Conservation (phyloP, 495 filamentous ascomycete genomes). For the Penicillium argentinense region DNA sequence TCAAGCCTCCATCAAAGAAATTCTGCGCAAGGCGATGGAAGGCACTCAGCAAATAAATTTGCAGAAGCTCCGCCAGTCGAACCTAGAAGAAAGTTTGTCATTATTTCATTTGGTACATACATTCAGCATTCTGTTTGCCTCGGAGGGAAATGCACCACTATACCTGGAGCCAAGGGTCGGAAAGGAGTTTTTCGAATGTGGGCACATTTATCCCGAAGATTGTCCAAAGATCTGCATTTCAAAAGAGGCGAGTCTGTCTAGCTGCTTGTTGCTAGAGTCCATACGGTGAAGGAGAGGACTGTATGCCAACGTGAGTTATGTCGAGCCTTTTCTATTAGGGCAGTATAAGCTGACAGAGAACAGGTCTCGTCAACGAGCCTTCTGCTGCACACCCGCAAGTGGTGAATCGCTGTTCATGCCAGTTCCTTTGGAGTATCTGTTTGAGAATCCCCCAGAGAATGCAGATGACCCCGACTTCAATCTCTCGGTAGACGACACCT, state of each 20-base stretch:
- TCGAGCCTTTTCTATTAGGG: neutral
- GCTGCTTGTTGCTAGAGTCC: too few relatives aligned
- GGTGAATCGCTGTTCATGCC: constrained; percentile 11
- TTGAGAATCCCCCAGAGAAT: constrained; percentile 22
- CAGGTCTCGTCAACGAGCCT: constrained; percentile 12
- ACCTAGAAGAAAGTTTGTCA: too few relatives aligned
- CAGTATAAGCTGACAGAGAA: neutral
- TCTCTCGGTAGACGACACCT: constrained; percentile 24
- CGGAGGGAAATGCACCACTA: too few relatives aligned
- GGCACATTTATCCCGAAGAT: too few relatives aligned
- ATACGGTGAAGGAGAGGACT: neutral
- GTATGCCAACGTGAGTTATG: neutral
- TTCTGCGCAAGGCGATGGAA: constrained; percentile 8
- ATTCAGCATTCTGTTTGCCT: too few relatives aligned
- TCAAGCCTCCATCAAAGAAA: constrained; percentile 8
- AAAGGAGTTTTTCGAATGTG: too few relatives aligned
- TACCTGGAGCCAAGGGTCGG: too few relatives aligned
- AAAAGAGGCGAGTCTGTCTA: too few relatives aligned
- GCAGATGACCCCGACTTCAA: constrained; percentile 21
- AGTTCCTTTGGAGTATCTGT: constrained; percentile 36
- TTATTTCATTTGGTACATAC: too few relatives aligned
- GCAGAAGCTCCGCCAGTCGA: too few relatives aligned
- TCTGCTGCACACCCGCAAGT: constrained; percentile 22
- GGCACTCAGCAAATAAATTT: too few relatives aligned
- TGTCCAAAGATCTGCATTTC: too few relatives aligned